phyloP scores from a whole-genome alignment of 164 flowering plant species.

The Vitis cinerea region DNA sequence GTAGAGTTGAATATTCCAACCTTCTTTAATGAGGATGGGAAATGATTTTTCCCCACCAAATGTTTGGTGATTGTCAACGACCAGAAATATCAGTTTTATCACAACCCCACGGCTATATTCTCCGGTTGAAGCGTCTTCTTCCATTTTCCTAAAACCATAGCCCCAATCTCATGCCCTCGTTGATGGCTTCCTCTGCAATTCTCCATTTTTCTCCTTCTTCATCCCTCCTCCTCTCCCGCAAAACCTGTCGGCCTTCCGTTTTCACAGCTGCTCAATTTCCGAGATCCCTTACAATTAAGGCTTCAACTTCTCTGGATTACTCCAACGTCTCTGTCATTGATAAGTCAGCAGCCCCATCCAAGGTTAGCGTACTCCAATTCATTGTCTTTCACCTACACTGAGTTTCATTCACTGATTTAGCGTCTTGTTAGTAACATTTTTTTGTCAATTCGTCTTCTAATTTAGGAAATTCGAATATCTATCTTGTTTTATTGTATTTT shows the following conservation, averaged over 20 bases:
- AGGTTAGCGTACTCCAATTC: constrained; percentile 24
- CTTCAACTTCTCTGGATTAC: constrained; percentile 39
- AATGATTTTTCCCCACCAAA: no score
- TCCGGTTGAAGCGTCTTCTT: not conserved
- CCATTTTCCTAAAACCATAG: not conserved
- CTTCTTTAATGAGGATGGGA: no score
- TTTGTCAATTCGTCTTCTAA: not conserved
- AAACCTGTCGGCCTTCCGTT: constrained; percentile 11
- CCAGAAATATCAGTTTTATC: not conserved
- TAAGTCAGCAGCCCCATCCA: constrained; percentile 27
- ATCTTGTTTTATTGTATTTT: no score
- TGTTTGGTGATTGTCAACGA: no score
- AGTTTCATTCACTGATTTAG: not conserved
- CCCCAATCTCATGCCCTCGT: not conserved
- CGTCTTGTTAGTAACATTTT: not conserved
- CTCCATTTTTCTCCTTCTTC: constrained; percentile 28
- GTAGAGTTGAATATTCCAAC: no score
- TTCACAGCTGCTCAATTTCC: constrained; percentile 1
- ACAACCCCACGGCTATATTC: not conserved
- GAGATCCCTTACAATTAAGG: constrained; percentile 25
- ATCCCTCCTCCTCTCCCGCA: constrained; percentile 14
- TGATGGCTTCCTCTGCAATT: constrained; percentile 43
- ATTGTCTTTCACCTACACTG: not conserved
- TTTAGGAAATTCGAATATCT: no score
- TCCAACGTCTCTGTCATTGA: constrained; percentile 21